Base-by-base conservation (phyloP, 164 flowering plant species). In the Magnolia changhungtana region DNA sequence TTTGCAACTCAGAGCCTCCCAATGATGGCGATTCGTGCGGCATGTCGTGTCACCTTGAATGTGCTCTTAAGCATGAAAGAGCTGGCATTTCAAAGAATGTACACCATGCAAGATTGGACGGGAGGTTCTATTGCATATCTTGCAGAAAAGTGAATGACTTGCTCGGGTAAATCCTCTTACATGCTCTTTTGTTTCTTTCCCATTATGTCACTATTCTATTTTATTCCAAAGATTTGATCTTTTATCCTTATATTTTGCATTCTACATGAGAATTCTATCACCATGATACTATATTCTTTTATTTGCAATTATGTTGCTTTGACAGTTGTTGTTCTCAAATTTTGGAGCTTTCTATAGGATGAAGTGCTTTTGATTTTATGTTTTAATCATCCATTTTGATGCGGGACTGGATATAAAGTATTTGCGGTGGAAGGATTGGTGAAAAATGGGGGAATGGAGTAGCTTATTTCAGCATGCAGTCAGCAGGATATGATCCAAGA, bases 31-130 rank as follows among this genome's bases (percentile, higher is more conserved):
- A 80, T 73, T 85, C 98, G 7, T 96, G 99, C 83, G 91, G 97
- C 14, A 81, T 94, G 88, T 94, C 99, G 31, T 92, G 92, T 75
- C 99, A 96, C 84, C 92, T 96, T 29, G 95, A 94, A 74, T 96
- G 99, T 87, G 97, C 96, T 49, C 80, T 92, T 50, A 86, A 86
- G 74, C 86, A 89, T 84, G 89, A 85, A 78, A 84, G 74, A 75
- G 84, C 97, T 75, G 95, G 94, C 24, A 90, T 96, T 78, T 76
- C 77, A 23, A 86, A 82, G 78, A 85, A 83, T 72, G 85, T 84
- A 66, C 72, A 70, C 31, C 77, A 67, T 37, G 79, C 64, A 18
- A 76, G 79, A 72, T 81, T 90, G 67, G 99, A 96, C 74, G 97
- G 98, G 75, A 79, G 84, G 80, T 96, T 91, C 78, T 83, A 76